A percentile compares a stretch with the other conserved stretches of the same genome.
Conservation (phyloP, 495 filamentous ascomycete species). For the Trichoderma asperelloides region DNA sequence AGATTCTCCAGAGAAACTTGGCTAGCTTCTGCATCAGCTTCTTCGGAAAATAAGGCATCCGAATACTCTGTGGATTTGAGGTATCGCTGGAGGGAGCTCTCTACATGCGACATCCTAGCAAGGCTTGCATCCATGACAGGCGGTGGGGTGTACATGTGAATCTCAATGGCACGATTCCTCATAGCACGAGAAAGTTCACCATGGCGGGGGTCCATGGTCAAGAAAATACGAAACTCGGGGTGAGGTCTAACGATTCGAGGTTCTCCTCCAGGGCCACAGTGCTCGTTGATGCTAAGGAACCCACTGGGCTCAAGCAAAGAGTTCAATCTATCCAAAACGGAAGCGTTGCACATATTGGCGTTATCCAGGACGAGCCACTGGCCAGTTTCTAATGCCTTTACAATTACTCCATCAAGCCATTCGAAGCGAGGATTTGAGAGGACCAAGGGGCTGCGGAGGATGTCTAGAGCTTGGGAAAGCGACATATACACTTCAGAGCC, state of each 20-base stretch:
- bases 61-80: not conserved
- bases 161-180: slow-evolving; percentile 89
- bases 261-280: slow-evolving; percentile 71
- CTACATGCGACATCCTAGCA: slow-evolving; percentile 30
- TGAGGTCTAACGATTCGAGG: slow-evolving; percentile 74
- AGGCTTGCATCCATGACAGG: slow-evolving; percentile 14
- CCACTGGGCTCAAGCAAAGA: slow-evolving; percentile 89
- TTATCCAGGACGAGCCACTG: slow-evolving; percentile 94
- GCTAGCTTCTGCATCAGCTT: not conserved
- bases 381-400: slow-evolving; percentile 76
- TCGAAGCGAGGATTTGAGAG: slow-evolving; percentile 74
- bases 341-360: slow-evolving; percentile 90
- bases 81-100: slow-evolving; percentile 33
- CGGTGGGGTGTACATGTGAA: slow-evolving; percentile 52
- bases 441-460: slow-evolving; percentile 35
- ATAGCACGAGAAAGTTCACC: slow-evolving; percentile 94
- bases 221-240: slow-evolving; percentile 80
- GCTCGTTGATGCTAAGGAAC: slow-evolving; percentile 81
- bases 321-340: slow-evolving; percentile 90
- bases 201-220: slow-evolving; percentile 88
- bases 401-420: slow-evolving; percentile 89
- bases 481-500: slow-evolving; percentile 19
- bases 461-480: slow-evolving; percentile 22
- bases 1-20: slow-evolving; percentile 46
- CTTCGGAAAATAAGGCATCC: not conserved